These are phyloP conservation scores for Polytrichum commune DNA, from an alignment of 225 moss, liverwort and hornwort genomes.

Conservation along the genomic window DNA sequence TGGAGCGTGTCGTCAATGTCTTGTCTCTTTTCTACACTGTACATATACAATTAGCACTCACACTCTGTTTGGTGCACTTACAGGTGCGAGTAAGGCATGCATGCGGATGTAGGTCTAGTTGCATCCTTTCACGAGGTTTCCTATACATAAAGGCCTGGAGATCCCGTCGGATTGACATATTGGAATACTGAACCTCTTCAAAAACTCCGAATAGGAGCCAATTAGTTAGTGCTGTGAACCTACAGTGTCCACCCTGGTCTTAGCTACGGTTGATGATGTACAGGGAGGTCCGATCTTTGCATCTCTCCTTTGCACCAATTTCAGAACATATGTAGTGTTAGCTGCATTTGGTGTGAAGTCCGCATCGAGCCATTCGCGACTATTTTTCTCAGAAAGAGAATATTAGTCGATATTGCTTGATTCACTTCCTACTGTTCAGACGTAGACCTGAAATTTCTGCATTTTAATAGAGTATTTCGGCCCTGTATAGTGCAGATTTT, in stretches of 20 bases:
- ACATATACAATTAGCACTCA: no score
- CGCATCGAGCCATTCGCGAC: not conserved
- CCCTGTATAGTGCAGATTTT: not conserved
- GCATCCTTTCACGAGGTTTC: conserved; percentile 25
- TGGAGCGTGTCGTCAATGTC: no score
- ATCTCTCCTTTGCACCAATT: conserved; percentile 8
- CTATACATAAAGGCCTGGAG: conserved; percentile 32
- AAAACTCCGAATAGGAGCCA: not conserved
- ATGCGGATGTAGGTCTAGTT: conserved; percentile 53
- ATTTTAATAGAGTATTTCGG: not conserved
- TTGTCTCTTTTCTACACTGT: no score
- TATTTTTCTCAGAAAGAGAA: not conserved
- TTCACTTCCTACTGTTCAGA: no score
- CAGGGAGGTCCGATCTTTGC: not conserved
- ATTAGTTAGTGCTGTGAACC: not conserved
- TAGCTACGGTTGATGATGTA: not conserved
- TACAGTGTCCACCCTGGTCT: not conserved
- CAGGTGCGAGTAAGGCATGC: conserved; percentile 50
- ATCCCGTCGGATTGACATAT: conserved; percentile 46
- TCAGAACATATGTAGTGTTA: conserved; percentile 19
- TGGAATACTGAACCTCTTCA: conserved; percentile 32
- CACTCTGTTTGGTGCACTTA: conserved; percentile 31
- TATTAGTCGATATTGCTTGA: no score
- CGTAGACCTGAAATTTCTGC: no score
- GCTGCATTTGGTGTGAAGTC: conserved; percentile 7